Evolutionary conservation across 2,329 filamentous ascomycete species (phyloP).

Genomic region (Colletotrichum falcatum): DNA sequence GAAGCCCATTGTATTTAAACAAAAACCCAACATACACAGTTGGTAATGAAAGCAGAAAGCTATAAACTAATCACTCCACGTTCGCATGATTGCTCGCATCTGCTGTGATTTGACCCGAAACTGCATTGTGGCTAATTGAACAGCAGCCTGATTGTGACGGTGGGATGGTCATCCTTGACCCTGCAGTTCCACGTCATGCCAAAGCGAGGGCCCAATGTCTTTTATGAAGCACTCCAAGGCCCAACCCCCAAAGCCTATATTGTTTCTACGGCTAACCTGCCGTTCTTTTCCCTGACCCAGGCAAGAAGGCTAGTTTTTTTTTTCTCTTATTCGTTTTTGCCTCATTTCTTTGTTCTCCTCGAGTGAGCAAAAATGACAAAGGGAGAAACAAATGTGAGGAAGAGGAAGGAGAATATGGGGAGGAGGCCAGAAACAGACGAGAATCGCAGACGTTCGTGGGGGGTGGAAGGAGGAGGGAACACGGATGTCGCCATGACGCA

Average conservation of each 20-base stretch:
- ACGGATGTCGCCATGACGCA: background rate
- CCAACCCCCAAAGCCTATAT: background rate
- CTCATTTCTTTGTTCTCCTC: no score
- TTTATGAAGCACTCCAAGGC: no score
- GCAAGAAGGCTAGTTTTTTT: background rate
- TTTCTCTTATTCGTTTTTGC: no score
- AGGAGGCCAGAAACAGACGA: background rate
- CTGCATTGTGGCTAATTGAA: background rate
- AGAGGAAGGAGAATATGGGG: background rate
- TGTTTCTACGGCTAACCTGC: background rate
- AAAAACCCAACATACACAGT: background rate
- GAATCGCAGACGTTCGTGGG: background rate
- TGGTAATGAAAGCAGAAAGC: slow-evolving; percentile 37
- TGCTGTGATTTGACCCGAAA: no score
- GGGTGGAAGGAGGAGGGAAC: background rate
- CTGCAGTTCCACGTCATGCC: background rate
- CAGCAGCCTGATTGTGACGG: background rate
- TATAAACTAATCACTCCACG: slow-evolving; percentile 9
- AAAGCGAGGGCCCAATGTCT: no score
- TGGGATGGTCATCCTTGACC: no score
- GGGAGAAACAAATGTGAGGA: background rate
- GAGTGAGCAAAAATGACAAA: background rate
- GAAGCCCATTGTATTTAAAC: slow-evolving; percentile 25
- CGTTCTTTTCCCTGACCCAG: background rate
- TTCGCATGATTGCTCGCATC: background rate